Evolutionary conservation across 106 monocot genomes (phyloP).

Genomic region (Dendrobium chrysotoxum): DNA sequence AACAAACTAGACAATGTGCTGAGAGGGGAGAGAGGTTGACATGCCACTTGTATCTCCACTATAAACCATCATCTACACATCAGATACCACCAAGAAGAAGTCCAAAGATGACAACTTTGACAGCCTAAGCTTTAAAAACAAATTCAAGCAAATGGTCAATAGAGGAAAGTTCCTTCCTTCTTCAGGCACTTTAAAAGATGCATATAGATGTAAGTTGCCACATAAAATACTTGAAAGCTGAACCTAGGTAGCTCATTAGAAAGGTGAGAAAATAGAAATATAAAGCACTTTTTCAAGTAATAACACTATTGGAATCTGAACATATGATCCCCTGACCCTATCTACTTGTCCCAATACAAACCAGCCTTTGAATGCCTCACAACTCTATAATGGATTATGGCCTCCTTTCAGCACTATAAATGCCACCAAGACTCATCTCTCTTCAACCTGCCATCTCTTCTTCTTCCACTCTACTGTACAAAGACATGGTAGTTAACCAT

Average conservation of each 20-base stretch:
- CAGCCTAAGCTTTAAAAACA: not conserved
- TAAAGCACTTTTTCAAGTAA: not conserved
- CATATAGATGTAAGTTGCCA: not conserved
- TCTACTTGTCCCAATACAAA: not conserved
- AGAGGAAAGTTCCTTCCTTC: not conserved
- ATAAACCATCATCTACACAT: not conserved
- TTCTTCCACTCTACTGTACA: not conserved
- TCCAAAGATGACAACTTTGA: slow-evolving; percentile 2
- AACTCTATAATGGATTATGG: not conserved
- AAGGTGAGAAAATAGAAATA: not conserved
- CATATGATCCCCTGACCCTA: not conserved
- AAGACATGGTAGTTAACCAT: slow-evolving; percentile 31
- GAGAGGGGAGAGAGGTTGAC: not conserved
- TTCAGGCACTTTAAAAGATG: not conserved
- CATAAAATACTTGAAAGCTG: not conserved
- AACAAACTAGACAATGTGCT: not conserved
- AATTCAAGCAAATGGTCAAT: not conserved
- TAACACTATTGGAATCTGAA: not conserved
- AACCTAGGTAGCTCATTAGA: not conserved
- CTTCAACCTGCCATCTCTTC: not conserved
- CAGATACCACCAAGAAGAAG: not conserved
- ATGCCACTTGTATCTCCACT: slow-evolving; percentile 2
- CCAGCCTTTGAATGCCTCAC: too few relatives aligned
- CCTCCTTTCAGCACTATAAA: not conserved
- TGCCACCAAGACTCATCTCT: not conserved